Percentiles rank a stretch among this genome's conserved stretches.
These are phyloP conservation scores for Penicillium cinerascens DNA, from an alignment of 495 filamentous ascomycete species.

Conservation along the genomic window DNA sequence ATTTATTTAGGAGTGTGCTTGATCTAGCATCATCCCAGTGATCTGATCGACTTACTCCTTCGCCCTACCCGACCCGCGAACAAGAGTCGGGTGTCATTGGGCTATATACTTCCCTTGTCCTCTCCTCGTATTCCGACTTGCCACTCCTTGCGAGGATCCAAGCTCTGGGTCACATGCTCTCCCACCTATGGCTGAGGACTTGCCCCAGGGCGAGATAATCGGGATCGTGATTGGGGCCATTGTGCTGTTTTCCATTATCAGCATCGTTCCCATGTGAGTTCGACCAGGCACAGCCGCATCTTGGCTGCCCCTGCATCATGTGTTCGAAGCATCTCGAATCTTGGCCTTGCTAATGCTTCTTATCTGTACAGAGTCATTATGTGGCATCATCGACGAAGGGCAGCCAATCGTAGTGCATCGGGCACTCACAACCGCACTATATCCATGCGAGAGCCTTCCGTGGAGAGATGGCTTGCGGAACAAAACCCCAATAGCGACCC, in stretches of 20 bases:
- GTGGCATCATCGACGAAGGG: conserved; percentile 9
- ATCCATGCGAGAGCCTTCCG: conserved; percentile 18
- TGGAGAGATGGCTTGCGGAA: conserved; percentile 31
- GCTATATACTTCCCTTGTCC: neutral
- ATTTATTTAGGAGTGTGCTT: neutral
- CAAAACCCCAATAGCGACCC: conserved; percentile 16
- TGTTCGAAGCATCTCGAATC: conserved; percentile 15
- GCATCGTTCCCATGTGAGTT: conserved; percentile 35
- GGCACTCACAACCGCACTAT: conserved; percentile 9
- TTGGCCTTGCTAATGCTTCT: neutral
- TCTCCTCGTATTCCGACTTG: conserved; percentile 14
- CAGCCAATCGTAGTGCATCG: conserved; percentile 8
- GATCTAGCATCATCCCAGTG: neutral
- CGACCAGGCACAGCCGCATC: conserved; percentile 9
- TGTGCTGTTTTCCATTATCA: conserved; percentile 29
- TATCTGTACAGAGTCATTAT: conserved; percentile 19
- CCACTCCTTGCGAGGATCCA: conserved; percentile 6
- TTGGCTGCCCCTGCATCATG: conserved; percentile 18
- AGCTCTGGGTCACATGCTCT: conserved; percentile 4
- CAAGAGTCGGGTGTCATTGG: neutral
- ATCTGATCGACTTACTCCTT: neutral
- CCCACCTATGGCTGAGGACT: conserved; percentile 24
- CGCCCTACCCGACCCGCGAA: neutral
- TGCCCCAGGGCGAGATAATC: conserved; percentile 28
- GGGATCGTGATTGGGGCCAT: conserved; percentile 37